Evolutionary conservation across 495 filamentous ascomycete genomes (phyloP), one percentile per base, ranked within the genome.

Genomic region (Penicillium goetzii): DNA sequence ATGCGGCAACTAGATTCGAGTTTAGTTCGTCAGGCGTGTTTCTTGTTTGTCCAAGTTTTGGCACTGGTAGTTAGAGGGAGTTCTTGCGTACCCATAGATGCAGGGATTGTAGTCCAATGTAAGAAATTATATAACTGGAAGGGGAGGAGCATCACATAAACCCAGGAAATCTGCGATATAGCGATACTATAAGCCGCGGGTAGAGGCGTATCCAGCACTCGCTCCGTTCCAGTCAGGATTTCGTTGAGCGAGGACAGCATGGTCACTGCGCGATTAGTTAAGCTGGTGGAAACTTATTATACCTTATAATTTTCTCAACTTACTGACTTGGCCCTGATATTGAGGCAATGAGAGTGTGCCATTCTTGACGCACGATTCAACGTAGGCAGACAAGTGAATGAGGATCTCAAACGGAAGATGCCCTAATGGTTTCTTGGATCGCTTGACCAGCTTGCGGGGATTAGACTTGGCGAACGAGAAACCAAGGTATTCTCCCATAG

Each of bases 111-210:
- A 47, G 92, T 83, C 88, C 89, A 95, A 3, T 72, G 69, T 0
- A 94, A 81, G 2, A 74, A 66, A 2, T 72, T 62, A 65, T 84
- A 86, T 11, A 97, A 83, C 69, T 97, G 92, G 84, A 95, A 96
- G 5, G 92, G 92, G 3, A 97, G 85, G 1, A 91, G 75, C 33
- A 93, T 74, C 52, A 95, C 86, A 74, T 96, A 97, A 52, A 94
- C 83, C 90, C 91, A 93, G 32, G 92, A 90, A 66, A 96, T 94
- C 65, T 96, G 92, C 15, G 87, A 82, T 63, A 95, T 93, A 56
- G 90, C 86, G 69, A 97, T 97, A 49, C 83, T 84, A 80, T 97
- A 97, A 21, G 91, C 92, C 55, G 91, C 83, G 15, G 92, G 92
- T 6, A 96, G 80, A 4, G 92, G 92, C 2, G 92, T 96, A 72